Evolutionary conservation across 495 filamentous ascomycete genomes (phyloP).

Genomic region (Monascus purpureus): DNA sequence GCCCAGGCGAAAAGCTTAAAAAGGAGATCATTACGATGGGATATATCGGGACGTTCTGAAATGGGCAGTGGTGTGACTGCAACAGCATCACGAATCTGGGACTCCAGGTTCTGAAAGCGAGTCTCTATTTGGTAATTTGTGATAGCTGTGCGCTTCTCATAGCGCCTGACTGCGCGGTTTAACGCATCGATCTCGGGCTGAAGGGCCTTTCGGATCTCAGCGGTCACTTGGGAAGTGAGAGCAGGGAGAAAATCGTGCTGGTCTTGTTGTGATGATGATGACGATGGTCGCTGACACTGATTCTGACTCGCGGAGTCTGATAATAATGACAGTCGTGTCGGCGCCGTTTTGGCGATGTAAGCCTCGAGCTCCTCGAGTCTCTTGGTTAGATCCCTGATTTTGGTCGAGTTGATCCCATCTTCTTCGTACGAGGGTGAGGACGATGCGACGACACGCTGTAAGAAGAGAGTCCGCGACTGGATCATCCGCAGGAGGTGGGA

Average conservation of each 20-base stretch:
- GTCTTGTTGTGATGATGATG: conserved; percentile 6
- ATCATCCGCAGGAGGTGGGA: conserved; percentile 71
- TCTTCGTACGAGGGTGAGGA: conserved; percentile 29
- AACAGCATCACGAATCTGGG: conserved; percentile 58
- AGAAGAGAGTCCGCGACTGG: conserved; percentile 62
- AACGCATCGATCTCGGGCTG: conserved; percentile 80
- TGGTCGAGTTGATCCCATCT: conserved; percentile 22
- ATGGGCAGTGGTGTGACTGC: conserved; percentile 63
- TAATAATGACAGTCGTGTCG: conserved; percentile 8
- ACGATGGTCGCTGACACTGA: not conserved
- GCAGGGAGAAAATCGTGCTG: conserved; percentile 12
- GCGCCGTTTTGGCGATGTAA: conserved; percentile 31
- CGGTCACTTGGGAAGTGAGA: conserved; percentile 33
- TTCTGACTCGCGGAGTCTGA: conserved; percentile 3
- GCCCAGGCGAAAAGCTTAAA: conserved; percentile 14
- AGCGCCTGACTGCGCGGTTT: conserved; percentile 80
- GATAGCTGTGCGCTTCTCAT: conserved; percentile 75
- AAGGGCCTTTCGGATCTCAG: conserved; percentile 47
- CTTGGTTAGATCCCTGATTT: conserved; percentile 41
- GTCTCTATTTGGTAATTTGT: conserved; percentile 60
- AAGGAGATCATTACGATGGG: conserved; percentile 9
- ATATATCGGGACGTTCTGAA: conserved; percentile 36
- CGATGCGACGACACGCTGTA: conserved; percentile 56
- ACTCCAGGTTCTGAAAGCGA: conserved; percentile 54
- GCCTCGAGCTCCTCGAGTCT: conserved; percentile 63